Conservation (phyloP, 345 rosid species). For the Citrus reticulata region DNA sequence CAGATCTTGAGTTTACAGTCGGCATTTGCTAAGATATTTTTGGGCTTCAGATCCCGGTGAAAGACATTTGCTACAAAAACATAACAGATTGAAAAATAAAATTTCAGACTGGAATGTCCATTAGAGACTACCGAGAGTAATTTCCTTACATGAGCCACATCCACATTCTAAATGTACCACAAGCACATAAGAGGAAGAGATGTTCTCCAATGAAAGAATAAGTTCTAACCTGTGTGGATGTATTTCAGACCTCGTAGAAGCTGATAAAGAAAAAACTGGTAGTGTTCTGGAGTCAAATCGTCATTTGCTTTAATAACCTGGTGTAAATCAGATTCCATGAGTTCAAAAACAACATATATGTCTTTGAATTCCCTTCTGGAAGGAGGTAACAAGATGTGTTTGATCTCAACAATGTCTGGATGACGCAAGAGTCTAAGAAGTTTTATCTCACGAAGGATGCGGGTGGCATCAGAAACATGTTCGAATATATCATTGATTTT, state of each 20-base stretch:
- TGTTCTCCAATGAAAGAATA: background rate
- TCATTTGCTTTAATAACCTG: constrained; percentile 95
- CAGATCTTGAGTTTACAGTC: constrained; percentile 96
- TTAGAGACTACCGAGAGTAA: background rate
- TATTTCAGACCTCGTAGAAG: constrained; percentile 93
- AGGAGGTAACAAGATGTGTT: constrained; percentile 86
- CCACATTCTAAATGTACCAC: background rate
- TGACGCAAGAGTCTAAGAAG: constrained; percentile 83
- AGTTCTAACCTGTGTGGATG: constrained; percentile 79
- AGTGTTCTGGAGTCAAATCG: constrained; percentile 88
- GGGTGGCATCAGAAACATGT: constrained; percentile 91
- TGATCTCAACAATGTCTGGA: constrained; percentile 94
- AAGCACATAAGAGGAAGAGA: background rate
- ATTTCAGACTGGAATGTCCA: constrained; percentile 5
- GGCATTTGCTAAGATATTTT: constrained; percentile 91
- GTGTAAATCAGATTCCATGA: constrained; percentile 90
- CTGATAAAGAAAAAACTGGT: constrained; percentile 90
- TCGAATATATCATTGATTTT: constrained; percentile 89
- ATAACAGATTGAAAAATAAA: background rate
- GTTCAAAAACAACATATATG: constrained; percentile 85
- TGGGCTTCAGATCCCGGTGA: constrained; percentile 91
- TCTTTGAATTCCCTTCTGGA: constrained; percentile 85
- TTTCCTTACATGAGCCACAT: background rate
- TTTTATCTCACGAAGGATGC: constrained; percentile 88
- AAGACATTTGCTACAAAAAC: constrained; percentile 74